A percentile compares a stretch with the other conserved stretches of the same genome.
Evolutionary conservation across 108 stramenopile genomes (phyloP).

Genomic region (Parietichytrium sp.): DNA sequence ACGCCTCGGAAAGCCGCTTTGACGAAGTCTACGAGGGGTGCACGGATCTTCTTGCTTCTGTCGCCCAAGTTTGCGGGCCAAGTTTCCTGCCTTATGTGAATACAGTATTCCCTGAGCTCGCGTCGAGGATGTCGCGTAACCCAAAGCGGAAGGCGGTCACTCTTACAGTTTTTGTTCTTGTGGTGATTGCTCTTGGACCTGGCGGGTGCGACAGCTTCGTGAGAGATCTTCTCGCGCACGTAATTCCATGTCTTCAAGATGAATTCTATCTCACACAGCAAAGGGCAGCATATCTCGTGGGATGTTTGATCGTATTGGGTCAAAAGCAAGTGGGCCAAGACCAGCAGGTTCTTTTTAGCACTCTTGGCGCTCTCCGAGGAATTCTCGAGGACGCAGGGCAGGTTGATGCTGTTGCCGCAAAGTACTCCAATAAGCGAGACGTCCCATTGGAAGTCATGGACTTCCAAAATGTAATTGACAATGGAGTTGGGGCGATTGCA

Average conservation of each 20-base stretch:
- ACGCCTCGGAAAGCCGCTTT: too few species aligned
- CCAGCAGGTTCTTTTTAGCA: not conserved
- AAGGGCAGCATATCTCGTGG: not conserved
- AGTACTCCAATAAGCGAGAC: not conserved
- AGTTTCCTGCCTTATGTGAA: too few species aligned
- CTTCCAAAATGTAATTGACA: not conserved
- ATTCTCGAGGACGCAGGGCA: not conserved
- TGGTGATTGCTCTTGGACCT: not conserved
- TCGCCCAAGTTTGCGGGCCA: too few species aligned
- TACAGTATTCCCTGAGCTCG: too few species aligned
- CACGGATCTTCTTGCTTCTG: too few species aligned
- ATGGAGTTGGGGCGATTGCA: not conserved
- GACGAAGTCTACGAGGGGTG: too few species aligned
- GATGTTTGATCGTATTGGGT: not conserved
- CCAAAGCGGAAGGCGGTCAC: too few species aligned
- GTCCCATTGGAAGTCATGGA: slow-evolving; percentile 5
- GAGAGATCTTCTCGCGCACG: not conserved
- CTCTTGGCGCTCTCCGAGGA: not conserved
- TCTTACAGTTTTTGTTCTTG: not conserved
- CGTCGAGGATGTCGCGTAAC: too few species aligned
- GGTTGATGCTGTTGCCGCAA: slow-evolving; percentile 5
- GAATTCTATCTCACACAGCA: not conserved
- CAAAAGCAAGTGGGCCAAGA: not conserved
- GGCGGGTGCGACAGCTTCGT: not conserved
- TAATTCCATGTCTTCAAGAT: not conserved